A percentile compares a stretch with the other conserved stretches of the same genome.
Evolutionary conservation across 2,329 filamentous ascomycete genomes (phyloP).

Genomic region (Epichloe hybrida): DNA sequence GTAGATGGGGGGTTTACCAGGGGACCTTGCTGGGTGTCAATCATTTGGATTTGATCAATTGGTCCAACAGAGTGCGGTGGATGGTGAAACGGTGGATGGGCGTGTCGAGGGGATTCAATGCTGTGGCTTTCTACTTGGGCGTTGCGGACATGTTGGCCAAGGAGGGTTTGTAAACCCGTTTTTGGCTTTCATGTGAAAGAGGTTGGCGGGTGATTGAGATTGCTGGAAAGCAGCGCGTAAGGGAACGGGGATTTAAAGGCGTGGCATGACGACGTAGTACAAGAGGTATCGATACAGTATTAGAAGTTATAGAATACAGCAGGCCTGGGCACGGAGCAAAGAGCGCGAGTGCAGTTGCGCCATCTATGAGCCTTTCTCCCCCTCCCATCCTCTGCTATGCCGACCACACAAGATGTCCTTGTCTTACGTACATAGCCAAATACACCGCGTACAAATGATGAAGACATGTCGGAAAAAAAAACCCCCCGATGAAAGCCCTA

Average conservation of each 20-base stretch:
- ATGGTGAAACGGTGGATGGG: conserved; percentile 39
- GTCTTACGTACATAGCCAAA: not conserved
- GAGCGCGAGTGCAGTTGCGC: conserved; percentile 6
- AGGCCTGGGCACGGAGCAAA: conserved; percentile 9
- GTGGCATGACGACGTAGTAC: too few species aligned
- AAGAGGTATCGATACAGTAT: conserved; percentile 13
- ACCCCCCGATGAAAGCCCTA: not conserved
- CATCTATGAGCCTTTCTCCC: not conserved
- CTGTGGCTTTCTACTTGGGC: conserved; percentile 52
- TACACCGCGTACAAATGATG: conserved; percentile 1
- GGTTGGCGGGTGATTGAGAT: too few species aligned
- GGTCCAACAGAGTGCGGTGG: conserved; percentile 48
- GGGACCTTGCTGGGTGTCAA: conserved; percentile 48
- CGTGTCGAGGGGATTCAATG: conserved; percentile 46
- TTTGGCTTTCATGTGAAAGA: not conserved
- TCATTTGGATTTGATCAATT: conserved; percentile 55
- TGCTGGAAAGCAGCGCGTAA: too few species aligned
- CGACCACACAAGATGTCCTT: conserved; percentile 1
- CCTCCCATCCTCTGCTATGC: not conserved
- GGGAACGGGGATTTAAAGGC: too few species aligned
- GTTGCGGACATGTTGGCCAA: conserved; percentile 59
- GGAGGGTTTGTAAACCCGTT: conserved; percentile 32
- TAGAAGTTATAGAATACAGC: conserved; percentile 13
- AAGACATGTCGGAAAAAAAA: not conserved
- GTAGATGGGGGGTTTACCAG: conserved; percentile 47